A percentile compares a stretch with the other conserved stretches of the same genome.
phyloP scores from a whole-genome alignment of 192 early-diverging fungal species.

The Rhizophagus sp. region DNA sequence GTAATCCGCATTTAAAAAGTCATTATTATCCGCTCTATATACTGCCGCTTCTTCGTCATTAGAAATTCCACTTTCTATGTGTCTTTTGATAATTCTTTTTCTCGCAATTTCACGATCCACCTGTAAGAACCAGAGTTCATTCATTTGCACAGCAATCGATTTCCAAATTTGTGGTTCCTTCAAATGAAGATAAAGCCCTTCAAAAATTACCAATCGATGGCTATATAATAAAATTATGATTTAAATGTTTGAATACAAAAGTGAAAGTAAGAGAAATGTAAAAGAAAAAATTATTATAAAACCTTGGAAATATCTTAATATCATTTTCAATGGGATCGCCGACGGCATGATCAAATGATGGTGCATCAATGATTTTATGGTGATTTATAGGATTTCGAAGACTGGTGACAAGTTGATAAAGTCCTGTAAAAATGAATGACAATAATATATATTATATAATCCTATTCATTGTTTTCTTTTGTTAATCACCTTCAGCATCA shows the following conservation, averaged over 20 bases:
- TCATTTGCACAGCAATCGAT: constrained; percentile 36
- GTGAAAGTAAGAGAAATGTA: neutral
- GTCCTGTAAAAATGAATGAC: constrained; percentile 7
- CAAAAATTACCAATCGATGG: constrained; percentile 49
- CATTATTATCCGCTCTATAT: constrained; percentile 22
- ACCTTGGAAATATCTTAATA: constrained; percentile 40
- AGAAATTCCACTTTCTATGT: constrained; percentile 36
- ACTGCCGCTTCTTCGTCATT: neutral
- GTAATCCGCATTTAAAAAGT: constrained; percentile 26
- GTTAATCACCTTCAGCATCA: constrained; percentile 35
- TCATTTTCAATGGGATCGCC: constrained; percentile 50
- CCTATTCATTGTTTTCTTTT: too few species aligned
- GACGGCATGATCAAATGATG: constrained; percentile 51
- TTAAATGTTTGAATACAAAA: neutral
- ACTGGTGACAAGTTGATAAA: constrained; percentile 22
- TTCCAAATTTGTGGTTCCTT: constrained; percentile 40
- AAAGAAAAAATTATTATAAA: neutral
- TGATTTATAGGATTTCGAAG: constrained; percentile 27
- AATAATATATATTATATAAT: neutral
- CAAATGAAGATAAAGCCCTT: constrained; percentile 58
- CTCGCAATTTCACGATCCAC: constrained; percentile 38
- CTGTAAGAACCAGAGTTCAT: constrained; percentile 51
- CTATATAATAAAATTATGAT: constrained; percentile 4
- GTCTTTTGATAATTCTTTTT: constrained; percentile 42
- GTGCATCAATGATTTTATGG: constrained; percentile 34